Evolutionary conservation across 2,329 filamentous ascomycete genomes (phyloP).

Genomic region (Botrytis sinoallii): DNA sequence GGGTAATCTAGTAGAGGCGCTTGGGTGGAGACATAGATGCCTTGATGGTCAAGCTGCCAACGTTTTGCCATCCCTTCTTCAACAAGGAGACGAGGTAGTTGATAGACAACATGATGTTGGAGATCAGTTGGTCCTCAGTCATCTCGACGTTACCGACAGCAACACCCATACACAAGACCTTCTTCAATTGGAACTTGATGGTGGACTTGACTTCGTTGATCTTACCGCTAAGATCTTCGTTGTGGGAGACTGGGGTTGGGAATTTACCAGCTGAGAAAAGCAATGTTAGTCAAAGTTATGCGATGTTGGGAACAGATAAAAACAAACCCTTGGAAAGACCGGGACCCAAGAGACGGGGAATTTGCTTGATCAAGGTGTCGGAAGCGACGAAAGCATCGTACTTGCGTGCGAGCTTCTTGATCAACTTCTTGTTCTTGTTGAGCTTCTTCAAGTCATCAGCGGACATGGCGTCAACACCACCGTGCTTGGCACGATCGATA

Average conservation of each 20-base stretch:
- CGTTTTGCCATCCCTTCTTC: conserved; percentile 99
- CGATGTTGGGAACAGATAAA: background rate
- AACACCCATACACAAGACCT: conserved; percentile 99
- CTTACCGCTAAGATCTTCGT: conserved; percentile 89
- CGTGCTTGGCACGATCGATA: conserved; percentile 99
- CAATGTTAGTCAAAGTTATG: conserved; percentile 34
- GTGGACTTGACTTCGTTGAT: conserved; percentile 99
- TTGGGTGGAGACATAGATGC: conserved; percentile 98
- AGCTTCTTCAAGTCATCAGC: conserved; percentile 99
- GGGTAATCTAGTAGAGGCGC: conserved; percentile 78
- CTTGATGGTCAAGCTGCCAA: conserved; percentile 99
- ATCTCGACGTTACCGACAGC: conserved; percentile 98
- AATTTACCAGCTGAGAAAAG: conserved; percentile 84
- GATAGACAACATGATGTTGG: conserved; percentile 99
- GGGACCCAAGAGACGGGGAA: conserved; percentile 97
- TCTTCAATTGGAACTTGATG: conserved; percentile 99
- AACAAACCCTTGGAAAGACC: conserved; percentile 90
- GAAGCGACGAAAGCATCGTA: conserved; percentile 99
- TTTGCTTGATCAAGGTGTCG: conserved; percentile 98
- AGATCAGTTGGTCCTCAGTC: conserved; percentile 91
- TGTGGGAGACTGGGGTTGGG: conserved; percentile 96
- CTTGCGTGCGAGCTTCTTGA: conserved; percentile 99
- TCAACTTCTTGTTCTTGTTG: conserved; percentile 99
- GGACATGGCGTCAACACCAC: conserved; percentile 97
- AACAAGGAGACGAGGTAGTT: conserved; percentile 99